Evolutionary conservation across 768 basidiomycete genomes (phyloP), one percentile per base, ranked within the genome.

Genomic region (Dendrothele bispora): DNA sequence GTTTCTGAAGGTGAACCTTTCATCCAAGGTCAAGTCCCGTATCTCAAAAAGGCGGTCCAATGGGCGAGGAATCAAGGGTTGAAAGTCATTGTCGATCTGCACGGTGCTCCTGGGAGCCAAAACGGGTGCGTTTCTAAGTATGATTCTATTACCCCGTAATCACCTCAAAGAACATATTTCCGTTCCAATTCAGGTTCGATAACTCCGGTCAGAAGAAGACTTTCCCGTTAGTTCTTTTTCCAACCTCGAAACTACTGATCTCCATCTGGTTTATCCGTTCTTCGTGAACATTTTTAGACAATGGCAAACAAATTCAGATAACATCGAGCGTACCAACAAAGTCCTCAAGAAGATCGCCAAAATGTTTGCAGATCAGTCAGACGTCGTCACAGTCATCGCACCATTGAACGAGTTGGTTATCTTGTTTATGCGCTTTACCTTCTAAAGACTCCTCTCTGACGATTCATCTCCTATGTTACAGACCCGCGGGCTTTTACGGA

Each of bases 81-180:
- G 38, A 94, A 93, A 57, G 68, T 95, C 25, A 84, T 95, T 39
- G 61, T 95, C 30, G 93, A 94, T 68, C 75, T 90, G 1, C 83
- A 85, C 52, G 82, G 82, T 63, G 90, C 81, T 25, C 89, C 92
- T 1, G 92, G 92, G 14, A 88, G 86, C 61, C 88, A 93, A 65
- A 90, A 91, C 54, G 88, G 82, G 86, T 86, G 48, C 39, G 75
- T 64, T 32, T 49, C 49, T 48, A 36, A 20, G 15, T 15, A n/a
- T n/a, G n/a, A n/a, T n/a, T n/a, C n/a, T n/a, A n/a, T n/a, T n/a
- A n/a, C n/a, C n/a, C n/a, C n/a, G n/a, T n/a, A n/a, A n/a, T n/a
- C n/a, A n/a, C n/a, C n/a, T n/a, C n/a, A n/a, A n/a, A n/a, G n/a
- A n/a, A n/a, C n/a, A n/a, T n/a, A n/a, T n/a, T n/a, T n/a, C n/a